phyloP scores from a whole-genome alignment of 164 flowering plant species.

The Taxillus chinensis region DNA sequence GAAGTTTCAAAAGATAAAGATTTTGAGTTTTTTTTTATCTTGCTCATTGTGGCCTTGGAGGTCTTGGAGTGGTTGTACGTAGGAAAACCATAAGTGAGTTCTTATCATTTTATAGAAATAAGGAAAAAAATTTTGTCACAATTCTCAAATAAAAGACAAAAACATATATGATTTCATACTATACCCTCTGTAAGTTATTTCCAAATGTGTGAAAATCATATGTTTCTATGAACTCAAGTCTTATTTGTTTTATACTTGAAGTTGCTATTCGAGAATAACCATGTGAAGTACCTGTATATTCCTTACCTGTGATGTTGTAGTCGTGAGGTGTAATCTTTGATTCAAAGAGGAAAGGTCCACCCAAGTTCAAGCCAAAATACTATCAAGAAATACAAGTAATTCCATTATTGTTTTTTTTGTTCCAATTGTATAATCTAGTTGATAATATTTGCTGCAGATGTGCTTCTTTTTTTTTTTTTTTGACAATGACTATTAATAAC shows the following conservation, averaged over 20 bases:
- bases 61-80: constrained; percentile 97
- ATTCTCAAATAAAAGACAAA: no score
- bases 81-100: constrained; percentile 85
- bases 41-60: constrained; percentile 97
- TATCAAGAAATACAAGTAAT: constrained; percentile 56
- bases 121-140: no score
- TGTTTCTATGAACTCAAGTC: neutral
- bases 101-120: neutral
- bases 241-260: constrained; percentile 39
- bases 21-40: constrained; percentile 84
- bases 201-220: neutral
- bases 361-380: constrained; percentile 81
- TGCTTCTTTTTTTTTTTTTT: no score
- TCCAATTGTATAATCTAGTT: neutral
- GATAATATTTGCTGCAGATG: no score
- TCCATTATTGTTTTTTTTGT: neutral
- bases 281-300: constrained; percentile 85
- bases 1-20: constrained; percentile 86
- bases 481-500: no score
- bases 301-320: constrained; percentile 87
- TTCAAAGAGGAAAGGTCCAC: constrained; percentile 75
- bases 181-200: no score
- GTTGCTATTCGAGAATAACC: constrained; percentile 84
- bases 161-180: no score
- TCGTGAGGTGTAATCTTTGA: constrained; percentile 91